These are phyloP conservation scores for Ascochyta fabae DNA, from an alignment of 2,329 filamentous ascomycete genomes.

Conservation along the genomic window DNA sequence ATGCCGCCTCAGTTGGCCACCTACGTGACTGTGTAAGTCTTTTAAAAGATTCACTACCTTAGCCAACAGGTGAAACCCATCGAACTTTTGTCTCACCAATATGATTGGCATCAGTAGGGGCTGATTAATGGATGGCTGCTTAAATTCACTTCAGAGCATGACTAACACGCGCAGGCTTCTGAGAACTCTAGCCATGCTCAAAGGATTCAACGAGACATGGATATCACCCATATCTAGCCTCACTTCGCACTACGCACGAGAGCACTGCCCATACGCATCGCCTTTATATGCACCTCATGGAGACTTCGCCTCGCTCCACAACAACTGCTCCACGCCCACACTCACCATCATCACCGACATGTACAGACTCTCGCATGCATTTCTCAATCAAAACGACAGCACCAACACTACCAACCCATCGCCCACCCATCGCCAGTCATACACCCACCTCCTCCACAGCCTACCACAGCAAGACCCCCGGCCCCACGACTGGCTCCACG, in stretches of 20 bases:
- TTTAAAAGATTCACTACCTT: not conserved
- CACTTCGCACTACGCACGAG: not conserved
- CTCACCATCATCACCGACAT: constrained; percentile 38
- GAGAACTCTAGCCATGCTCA: constrained; percentile 4
- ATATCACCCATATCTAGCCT: not conserved
- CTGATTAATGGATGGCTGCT: not conserved
- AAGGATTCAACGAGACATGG: not conserved
- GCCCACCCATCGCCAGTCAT: constrained; percentile 20
- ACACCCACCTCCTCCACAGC: constrained; percentile 25
- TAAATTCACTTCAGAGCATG: not conserved
- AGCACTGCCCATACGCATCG: constrained; percentile 16
- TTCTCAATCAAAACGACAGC: constrained; percentile 11
- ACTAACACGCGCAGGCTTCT: constrained; percentile 1
- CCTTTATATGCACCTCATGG: constrained; percentile 31
- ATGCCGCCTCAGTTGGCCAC: constrained; percentile 27
- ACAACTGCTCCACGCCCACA: constrained; percentile 27
- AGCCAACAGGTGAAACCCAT: too few species aligned
- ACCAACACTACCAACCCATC: not conserved
- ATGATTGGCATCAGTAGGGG: too few species aligned
- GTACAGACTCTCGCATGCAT: constrained; percentile 31
- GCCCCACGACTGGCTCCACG: constrained; percentile 40
- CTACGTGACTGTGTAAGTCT: constrained; percentile 39
- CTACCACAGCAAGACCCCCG: constrained; percentile 22
- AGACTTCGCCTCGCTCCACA: constrained; percentile 24
- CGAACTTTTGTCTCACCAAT: too few species aligned